Evolutionary conservation across 2,329 filamentous ascomycete species (phyloP), one percentile per base, ranked within the genome.

Genomic region (Beauveria asiatica): DNA sequence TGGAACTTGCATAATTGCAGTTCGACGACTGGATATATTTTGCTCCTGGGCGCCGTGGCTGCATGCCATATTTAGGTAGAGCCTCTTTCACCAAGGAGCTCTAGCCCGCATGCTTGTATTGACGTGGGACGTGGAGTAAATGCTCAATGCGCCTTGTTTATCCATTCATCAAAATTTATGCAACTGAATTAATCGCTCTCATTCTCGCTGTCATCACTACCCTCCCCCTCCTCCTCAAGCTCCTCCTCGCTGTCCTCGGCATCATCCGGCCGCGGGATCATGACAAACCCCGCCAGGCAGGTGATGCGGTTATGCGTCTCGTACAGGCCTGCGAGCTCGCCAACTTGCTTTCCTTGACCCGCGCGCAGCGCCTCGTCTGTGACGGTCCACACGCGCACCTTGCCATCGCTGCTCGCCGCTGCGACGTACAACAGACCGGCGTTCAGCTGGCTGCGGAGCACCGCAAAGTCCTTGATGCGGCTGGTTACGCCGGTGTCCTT

Each of bases 241-340:
- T 74, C 79, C 46, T 77, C 76, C 60, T 84, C 83, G 67, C 79
- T 83, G 19, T 83, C 84, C 66, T 84, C 84, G 49, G 79, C 77
- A 23, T 81, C 81, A 45, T 85, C 84, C 17, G 83, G 82, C 51
- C 81, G 78, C 66, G 85, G 82, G 72, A 89, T 82, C 90, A 97
- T 95, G 64, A 90, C 78, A 76, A 96, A 97, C 23, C 88, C 88
- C 67, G 85, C 86, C 68, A 97, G 70, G 71, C 94, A 97, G 42
- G 92, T 97, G 65, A 97, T 92, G 60, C 94, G 81, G 71, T 93
- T 92, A 50, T 87, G 86, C 23, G 92, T 96, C 73, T 92, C 88
- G 68, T 94, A 94, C 37, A 83, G 85, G 17, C 87, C 91, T 49
- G 96, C 71, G 59, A 95, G 70, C 64, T 75, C 80, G 33, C 90